Evolutionary conservation across 2,329 filamentous ascomycete species (phyloP).

Genomic region (Cytospora piceae): DNA sequence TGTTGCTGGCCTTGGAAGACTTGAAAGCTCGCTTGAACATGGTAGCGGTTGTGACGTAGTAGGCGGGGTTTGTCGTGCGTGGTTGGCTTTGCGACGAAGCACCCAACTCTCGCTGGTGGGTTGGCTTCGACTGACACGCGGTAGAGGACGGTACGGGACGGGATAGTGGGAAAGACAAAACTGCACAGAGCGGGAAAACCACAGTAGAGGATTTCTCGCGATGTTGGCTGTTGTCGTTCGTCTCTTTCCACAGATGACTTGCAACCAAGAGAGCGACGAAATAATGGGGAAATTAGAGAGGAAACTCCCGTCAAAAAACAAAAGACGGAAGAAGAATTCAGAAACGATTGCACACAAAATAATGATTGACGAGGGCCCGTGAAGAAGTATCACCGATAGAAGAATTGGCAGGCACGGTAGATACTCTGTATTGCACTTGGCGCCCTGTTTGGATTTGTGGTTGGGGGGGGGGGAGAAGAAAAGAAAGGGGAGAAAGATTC

Average conservation of each 20-base stretch:
- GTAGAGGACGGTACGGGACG: constrained; percentile 39
- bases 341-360: constrained; percentile 44
- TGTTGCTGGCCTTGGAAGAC: constrained; percentile 77
- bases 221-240: constrained; percentile 29
- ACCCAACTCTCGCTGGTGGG: constrained; percentile 24
- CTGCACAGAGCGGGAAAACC: constrained; percentile 44
- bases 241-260: constrained; percentile 34
- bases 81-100: constrained; percentile 21
- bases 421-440: constrained; percentile 58
- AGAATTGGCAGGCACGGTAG: constrained; percentile 50
- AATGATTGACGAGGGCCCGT: constrained; percentile 57
- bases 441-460: constrained; percentile 56
- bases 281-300: constrained; percentile 46
- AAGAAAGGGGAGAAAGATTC: constrained; percentile 44
- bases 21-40: constrained; percentile 96
- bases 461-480: constrained; percentile 52
- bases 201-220: constrained; percentile 27
- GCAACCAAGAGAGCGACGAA: constrained; percentile 53
- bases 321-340: constrained; percentile 44
- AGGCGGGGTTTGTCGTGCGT: constrained; percentile 25
- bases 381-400: constrained; percentile 50
- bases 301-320: constrained; percentile 37
- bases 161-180: constrained; percentile 35
- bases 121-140: constrained; percentile 32
- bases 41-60: constrained; percentile 46